Evolutionary conservation across 495 filamentous ascomycete species (phyloP).

Genomic region (Trichoderma asperelloides): DNA sequence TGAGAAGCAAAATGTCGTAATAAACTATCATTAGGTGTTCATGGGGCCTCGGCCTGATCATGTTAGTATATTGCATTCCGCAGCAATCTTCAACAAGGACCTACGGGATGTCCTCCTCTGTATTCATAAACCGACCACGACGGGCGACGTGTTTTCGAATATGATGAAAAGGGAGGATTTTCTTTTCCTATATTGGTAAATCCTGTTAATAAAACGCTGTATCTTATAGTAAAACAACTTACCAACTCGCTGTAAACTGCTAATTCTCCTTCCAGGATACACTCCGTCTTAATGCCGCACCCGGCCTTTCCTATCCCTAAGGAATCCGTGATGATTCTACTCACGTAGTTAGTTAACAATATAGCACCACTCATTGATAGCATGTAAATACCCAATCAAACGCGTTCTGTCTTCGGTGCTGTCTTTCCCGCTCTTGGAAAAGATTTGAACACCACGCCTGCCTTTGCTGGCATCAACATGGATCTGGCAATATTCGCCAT

Average conservation of each 20-base stretch:
- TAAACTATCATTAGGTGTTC: constrained; percentile 81
- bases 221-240: constrained; percentile 3
- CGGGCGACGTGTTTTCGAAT: constrained; percentile 70
- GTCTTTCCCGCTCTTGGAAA: constrained; percentile 87
- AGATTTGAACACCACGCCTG: constrained; percentile 57
- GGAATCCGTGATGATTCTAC: constrained; percentile 41
- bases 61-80: not conserved
- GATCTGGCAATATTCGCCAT: constrained; percentile 84
- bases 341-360: not conserved
- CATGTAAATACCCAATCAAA: constrained; percentile 41
- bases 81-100: constrained; percentile 13
- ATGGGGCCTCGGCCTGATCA: constrained; percentile 22
- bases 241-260: constrained; percentile 63
- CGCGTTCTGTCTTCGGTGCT: constrained; percentile 61
- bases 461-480: constrained; percentile 61
- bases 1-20: constrained; percentile 67
- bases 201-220: not conserved
- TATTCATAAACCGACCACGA: constrained; percentile 62
- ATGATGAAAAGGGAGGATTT: constrained; percentile 65
- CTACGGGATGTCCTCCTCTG: constrained; percentile 60
- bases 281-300: constrained; percentile 51
- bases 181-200: constrained; percentile 25
- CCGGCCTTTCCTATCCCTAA: constrained; percentile 46
- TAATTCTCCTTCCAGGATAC: constrained; percentile 77
- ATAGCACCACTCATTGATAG: constrained; percentile 11